These are phyloP conservation scores for Zymoseptoria crescenta DNA, from an alignment of 2,329 filamentous ascomycete species.

Conservation along the genomic window DNA sequence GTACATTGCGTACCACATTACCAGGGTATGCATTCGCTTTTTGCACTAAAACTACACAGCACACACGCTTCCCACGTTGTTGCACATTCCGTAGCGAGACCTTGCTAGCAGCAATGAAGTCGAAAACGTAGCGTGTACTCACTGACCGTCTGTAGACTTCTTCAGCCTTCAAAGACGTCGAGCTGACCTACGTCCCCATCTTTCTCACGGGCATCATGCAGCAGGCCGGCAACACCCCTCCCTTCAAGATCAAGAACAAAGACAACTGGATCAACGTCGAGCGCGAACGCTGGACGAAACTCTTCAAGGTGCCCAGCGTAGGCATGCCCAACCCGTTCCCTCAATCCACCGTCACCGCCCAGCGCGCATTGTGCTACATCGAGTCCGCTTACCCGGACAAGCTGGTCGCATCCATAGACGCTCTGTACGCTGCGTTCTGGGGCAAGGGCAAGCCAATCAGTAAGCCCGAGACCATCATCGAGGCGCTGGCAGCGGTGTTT, in stretches of 20 bases:
- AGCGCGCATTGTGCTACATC: conserved; percentile 47
- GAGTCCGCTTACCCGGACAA: conserved; percentile 34
- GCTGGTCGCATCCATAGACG: conserved; percentile 36
- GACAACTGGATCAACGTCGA: conserved; percentile 49
- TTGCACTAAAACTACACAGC: neutral
- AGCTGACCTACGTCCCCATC: conserved; percentile 52
- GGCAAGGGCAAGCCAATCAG: conserved; percentile 39
- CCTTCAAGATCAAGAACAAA: conserved; percentile 54
- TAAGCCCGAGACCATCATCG: conserved; percentile 38
- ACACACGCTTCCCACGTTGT: neutral
- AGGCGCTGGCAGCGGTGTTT: conserved; percentile 39
- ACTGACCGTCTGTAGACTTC: conserved; percentile 41
- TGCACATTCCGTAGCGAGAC: neutral
- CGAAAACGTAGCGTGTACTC: neutral
- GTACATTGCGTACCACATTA: conserved; percentile 51
- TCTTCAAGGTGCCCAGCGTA: conserved; percentile 48
- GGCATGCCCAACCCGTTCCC: conserved; percentile 46
- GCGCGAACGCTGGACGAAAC: conserved; percentile 46
- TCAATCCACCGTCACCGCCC: conserved; percentile 42
- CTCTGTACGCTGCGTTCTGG: conserved; percentile 48
- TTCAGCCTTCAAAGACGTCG: conserved; percentile 46
- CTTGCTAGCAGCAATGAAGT: neutral
- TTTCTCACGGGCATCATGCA: conserved; percentile 55
- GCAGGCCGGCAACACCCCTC: conserved; percentile 45
- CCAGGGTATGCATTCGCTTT: conserved; percentile 37